Percentiles rank a stretch among this genome's conserved stretches.
Evolutionary conservation across 2,329 filamentous ascomycete species (phyloP).

Genomic region (Aspergillus fructus): DNA sequence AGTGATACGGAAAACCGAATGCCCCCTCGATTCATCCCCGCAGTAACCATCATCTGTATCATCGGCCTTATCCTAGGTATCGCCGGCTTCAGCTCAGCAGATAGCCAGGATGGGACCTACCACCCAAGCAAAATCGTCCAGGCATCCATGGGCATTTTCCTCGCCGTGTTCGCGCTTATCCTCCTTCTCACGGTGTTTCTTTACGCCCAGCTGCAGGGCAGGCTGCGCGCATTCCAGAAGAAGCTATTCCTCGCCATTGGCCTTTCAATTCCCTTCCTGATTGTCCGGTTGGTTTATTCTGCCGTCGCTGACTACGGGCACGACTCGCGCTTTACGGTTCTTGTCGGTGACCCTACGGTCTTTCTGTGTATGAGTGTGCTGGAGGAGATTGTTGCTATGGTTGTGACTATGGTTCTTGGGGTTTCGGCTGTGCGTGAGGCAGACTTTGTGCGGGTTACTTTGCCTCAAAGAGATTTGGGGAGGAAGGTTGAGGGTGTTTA

Average conservation of each 20-base stretch:
- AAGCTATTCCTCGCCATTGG: conserved; percentile 29
- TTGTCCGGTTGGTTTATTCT: conserved; percentile 27
- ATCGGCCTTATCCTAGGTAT: conserved; percentile 28
- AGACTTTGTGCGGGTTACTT: too few species aligned
- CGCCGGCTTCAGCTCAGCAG: conserved; percentile 18
- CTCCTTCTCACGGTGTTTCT: conserved; percentile 15
- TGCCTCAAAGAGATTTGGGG: too few species aligned
- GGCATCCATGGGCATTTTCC: conserved; percentile 25
- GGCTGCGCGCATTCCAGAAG: conserved; percentile 21
- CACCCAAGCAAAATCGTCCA: conserved; percentile 16
- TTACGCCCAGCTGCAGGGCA: conserved; percentile 8
- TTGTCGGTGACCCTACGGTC: conserved; percentile 23
- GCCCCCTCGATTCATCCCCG: conserved; percentile 11
- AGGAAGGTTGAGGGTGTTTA: too few species aligned
- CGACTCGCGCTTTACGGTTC: neutral
- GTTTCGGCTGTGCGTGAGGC: conserved; percentile 15
- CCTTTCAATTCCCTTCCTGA: conserved; percentile 26
- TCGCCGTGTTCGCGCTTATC: conserved; percentile 23
- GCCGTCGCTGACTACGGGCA: conserved; percentile 10
- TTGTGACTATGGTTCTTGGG: conserved; percentile 20
- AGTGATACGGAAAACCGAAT: conserved; percentile 18
- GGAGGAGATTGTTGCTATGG: conserved; percentile 29
- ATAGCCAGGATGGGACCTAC: neutral
- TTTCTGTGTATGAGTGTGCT: conserved; percentile 33
- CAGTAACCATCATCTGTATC: conserved; percentile 15